Evolutionary conservation across 495 filamentous ascomycete species (phyloP).

Genomic region (Hypoxylon intermedium): DNA sequence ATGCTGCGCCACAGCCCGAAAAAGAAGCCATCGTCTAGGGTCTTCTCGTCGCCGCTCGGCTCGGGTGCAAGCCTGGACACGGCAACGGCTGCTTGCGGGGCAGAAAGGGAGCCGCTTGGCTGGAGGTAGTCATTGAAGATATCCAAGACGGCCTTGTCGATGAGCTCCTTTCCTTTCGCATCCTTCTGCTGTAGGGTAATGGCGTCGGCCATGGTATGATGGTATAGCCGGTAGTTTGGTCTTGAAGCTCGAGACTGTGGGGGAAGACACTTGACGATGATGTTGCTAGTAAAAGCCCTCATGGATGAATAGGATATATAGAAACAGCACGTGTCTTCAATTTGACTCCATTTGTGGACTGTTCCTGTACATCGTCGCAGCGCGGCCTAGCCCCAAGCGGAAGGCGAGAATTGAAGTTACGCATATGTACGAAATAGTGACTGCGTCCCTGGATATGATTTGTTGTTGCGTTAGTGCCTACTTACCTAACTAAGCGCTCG

Average conservation of each 20-base stretch:
- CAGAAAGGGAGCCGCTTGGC: slow-evolving; percentile 4
- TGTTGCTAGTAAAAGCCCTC: too few relatives aligned
- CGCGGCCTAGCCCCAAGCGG: slow-evolving; percentile 15
- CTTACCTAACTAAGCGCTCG: too few relatives aligned
- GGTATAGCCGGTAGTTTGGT: not conserved
- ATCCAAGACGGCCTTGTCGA: slow-evolving; percentile 34
- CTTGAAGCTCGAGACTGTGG: too few relatives aligned
- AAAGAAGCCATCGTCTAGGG: slow-evolving; percentile 30
- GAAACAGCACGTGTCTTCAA: slow-evolving; percentile 21
- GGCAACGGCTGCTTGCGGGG: slow-evolving; percentile 14
- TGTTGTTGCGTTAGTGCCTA: not conserved
- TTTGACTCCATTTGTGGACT: not conserved
- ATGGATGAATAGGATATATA: slow-evolving; percentile 2
- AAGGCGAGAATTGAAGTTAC: slow-evolving; percentile 14
- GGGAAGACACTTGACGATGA: too few relatives aligned
- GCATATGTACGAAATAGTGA: not conserved
- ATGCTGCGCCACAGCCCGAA: slow-evolving; percentile 30
- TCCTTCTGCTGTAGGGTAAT: slow-evolving; percentile 9
- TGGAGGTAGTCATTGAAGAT: slow-evolving; percentile 38
- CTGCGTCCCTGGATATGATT: not conserved
- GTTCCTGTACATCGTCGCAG: not conserved
- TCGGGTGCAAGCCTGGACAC: slow-evolving; percentile 26
- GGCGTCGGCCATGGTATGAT: not conserved
- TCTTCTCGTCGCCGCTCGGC: slow-evolving; percentile 4
- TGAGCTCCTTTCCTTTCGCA: slow-evolving; percentile 1